Conservation (phyloP, 2,329 filamentous ascomycete species). For the Dactylellina leptospora region DNA sequence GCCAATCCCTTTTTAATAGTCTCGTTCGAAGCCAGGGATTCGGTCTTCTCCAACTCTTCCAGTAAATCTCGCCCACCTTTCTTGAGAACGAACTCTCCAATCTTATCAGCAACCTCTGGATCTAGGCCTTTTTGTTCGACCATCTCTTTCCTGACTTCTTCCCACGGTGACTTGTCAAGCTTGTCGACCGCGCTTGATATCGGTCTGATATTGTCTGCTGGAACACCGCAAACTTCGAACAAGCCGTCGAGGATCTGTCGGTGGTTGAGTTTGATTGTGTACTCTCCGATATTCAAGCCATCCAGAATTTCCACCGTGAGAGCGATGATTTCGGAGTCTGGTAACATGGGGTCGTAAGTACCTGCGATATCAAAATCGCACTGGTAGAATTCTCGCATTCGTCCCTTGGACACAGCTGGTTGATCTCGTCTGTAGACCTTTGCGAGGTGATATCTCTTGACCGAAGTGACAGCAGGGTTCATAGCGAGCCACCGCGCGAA, state of each 20-base stretch:
- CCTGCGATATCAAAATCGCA: slow-evolving; percentile 97
- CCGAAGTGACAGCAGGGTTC: slow-evolving; percentile 81
- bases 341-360: slow-evolving; percentile 86
- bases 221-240: slow-evolving; percentile 90
- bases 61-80: slow-evolving; percentile 77
- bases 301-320: slow-evolving; percentile 88
- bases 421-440: slow-evolving; percentile 88
- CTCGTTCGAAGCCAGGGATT: slow-evolving; percentile 73
- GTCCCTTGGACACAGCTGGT: slow-evolving; percentile 85
- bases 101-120: slow-evolving; percentile 80
- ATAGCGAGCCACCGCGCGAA: slow-evolving; percentile 93
- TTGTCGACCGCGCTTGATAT: slow-evolving; percentile 96
- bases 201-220: slow-evolving; percentile 82
- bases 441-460: slow-evolving; percentile 94
- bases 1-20: slow-evolving; percentile 80
- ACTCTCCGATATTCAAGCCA: slow-evolving; percentile 68
- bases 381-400: slow-evolving; percentile 96
- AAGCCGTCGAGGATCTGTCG: slow-evolving; percentile 91
- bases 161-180: slow-evolving; percentile 90
- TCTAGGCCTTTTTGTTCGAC: slow-evolving; percentile 86
- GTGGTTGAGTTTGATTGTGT: slow-evolving; percentile 95
- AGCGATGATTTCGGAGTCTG: slow-evolving; percentile 86
- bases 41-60: slow-evolving; percentile 73
- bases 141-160: slow-evolving; percentile 91
- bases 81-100: slow-evolving; percentile 81